Evolutionary conservation across 257 asterid species (phyloP), one percentile per base, ranked within the genome.

Genomic region (Hygrophila difformis): DNA sequence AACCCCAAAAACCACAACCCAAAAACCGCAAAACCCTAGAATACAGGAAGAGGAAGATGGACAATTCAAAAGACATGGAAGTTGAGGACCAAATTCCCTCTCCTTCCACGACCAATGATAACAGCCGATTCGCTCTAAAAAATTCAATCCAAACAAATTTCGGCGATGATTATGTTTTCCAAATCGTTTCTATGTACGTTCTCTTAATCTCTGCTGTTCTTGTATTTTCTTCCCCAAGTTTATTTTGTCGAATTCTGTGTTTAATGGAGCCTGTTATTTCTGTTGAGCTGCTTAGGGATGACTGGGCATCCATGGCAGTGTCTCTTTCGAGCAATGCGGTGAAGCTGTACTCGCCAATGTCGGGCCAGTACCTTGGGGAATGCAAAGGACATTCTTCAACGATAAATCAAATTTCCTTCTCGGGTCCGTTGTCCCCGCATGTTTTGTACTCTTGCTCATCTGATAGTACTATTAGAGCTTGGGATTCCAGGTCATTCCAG

Each of bases 271-370:
- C 7, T 44, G 28, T 49, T 13, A 20, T 13, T 46, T 41, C 21
- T 3, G 42, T 49, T 49, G 47, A 28, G 45, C 34, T 28, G 22
- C 28, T 41, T 62, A 91, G 98, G 65, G 74, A 74, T 41, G 96
- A 91, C 61, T 86, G 86, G 88, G 49, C 93, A 49, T 72, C 93
- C 18, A 78, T 91, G 85, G 98, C 96, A 22, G 96, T 91, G 29
- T 82, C 96, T 43, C 92, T 91, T 14, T 91, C 94, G 12, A 75
- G 92, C 7, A 82, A 79, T 57, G 81, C 75, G n/a, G 79, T 91
- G 61, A 86, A 91, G 73, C 52, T 91, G 69, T 91, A 85, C 76
- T 86, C 96, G 28, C 86, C 88, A 50, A 57, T 53, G 50, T 65
- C 94, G 13, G 98, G 95, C 28, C 94, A 82, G 81, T 91, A 73